Conservation (phyloP, 768 basidiomycete species). For the Hypsizygus marmoreus region DNA sequence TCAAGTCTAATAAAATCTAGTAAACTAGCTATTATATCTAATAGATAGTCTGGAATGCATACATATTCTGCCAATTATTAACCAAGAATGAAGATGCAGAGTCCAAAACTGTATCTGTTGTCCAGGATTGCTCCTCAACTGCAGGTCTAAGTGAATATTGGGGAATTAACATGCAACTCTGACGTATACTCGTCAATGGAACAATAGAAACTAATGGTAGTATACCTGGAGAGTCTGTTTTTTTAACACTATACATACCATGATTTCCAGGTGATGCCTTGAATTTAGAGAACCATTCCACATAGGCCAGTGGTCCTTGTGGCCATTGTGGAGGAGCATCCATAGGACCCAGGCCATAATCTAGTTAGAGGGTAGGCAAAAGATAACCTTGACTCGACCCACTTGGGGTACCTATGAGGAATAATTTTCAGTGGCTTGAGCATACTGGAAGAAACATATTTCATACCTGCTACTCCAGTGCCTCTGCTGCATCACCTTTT, state of each 20-base stretch:
- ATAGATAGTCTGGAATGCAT: no score
- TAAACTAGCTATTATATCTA: no score
- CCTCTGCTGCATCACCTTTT: slow-evolving; percentile 18
- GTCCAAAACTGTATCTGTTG: no score
- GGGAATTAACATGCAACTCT: no score
- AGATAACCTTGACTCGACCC: slow-evolving; percentile 24
- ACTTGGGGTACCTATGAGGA: slow-evolving; percentile 15
- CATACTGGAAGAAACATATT: slow-evolving; percentile 1
- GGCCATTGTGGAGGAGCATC: slow-evolving; percentile 12
- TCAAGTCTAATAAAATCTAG: no score
- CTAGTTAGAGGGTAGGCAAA: slow-evolving; percentile 12
- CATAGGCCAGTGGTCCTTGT: slow-evolving; percentile 8
- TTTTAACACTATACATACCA: not conserved
- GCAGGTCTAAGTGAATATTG: no score
- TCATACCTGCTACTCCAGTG: slow-evolving; percentile 24
- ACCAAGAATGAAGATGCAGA: no score
- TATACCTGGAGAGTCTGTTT: not conserved
- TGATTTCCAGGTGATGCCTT: not conserved
- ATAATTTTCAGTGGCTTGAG: not conserved
- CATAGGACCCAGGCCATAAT: slow-evolving; percentile 1
- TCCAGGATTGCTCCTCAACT: no score
- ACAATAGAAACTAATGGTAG: no score
- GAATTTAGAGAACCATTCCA: slow-evolving; percentile 5
- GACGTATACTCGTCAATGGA: no score
- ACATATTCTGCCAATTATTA: no score